phyloP scores from a whole-genome alignment of 2,329 filamentous ascomycete genomes.

The Diaporthe amygdali region DNA sequence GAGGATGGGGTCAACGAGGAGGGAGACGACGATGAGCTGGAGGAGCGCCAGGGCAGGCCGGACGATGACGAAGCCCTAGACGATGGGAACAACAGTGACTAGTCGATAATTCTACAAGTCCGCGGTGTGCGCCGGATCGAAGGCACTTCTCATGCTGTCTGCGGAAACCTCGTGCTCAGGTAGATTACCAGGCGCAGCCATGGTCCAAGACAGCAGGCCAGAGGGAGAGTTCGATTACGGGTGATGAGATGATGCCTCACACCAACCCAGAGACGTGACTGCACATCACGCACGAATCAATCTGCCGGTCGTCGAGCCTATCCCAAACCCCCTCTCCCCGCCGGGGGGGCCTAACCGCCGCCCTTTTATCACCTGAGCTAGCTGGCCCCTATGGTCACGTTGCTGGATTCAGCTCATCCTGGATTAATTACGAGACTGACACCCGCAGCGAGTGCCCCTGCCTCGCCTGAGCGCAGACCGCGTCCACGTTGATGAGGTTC shows the following conservation, averaged over 20 bases:
- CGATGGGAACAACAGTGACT: slow-evolving; percentile 65
- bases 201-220: not conserved
- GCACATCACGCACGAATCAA: not conserved
- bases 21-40: slow-evolving; percentile 56
- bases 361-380: not conserved
- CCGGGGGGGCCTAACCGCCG: not conserved
- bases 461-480: not conserved
- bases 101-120: slow-evolving; percentile 19
- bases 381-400: not conserved
- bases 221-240: not conserved
- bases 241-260: not conserved
- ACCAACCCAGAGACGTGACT: not conserved
- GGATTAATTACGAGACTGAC: not conserved
- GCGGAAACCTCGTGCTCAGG: not conserved
- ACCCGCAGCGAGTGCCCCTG: not conserved
- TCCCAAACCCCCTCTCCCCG: not conserved
- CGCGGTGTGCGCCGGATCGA: not conserved
- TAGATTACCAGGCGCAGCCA: not conserved
- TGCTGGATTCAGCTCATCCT: not conserved
- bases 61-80: slow-evolving; percentile 67
- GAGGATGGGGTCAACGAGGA: slow-evolving; percentile 52
- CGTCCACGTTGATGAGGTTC: not conserved
- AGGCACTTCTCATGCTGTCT: not conserved
- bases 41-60: slow-evolving; percentile 49
- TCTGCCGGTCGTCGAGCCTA: not conserved